Percentiles rank a stretch among this genome's conserved stretches.
These are phyloP conservation scores for Lunasporangiospora selenospora DNA, from an alignment of 192 early-diverging fungal genomes.

Conservation along the genomic window DNA sequence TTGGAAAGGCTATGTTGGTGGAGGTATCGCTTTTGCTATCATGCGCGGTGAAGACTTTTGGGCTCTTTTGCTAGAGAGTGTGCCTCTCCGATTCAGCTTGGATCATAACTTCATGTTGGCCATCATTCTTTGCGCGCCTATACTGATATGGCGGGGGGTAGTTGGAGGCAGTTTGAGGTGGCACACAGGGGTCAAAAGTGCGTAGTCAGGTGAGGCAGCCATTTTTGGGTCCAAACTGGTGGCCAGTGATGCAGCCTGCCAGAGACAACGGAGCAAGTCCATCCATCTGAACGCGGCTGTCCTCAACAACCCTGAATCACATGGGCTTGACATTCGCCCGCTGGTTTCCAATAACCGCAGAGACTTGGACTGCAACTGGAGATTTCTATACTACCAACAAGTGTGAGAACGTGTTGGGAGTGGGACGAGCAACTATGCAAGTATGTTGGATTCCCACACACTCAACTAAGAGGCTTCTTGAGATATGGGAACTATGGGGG, in stretches of 20 bases:
- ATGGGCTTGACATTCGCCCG: too few relatives aligned
- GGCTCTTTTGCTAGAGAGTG: background rate
- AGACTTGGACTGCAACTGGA: too few relatives aligned
- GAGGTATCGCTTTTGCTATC: background rate
- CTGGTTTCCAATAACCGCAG: too few relatives aligned
- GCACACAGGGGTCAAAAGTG: too few relatives aligned
- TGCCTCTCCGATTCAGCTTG: background rate
- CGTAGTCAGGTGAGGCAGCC: too few relatives aligned
- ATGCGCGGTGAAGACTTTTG: background rate
- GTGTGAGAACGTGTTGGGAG: slow-evolving; percentile 6
- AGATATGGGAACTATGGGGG: slow-evolving; percentile 4
- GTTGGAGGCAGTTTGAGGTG: background rate
- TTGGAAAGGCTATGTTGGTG: background rate
- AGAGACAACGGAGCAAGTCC: too few relatives aligned
- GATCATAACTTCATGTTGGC: background rate
- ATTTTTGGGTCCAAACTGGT: too few relatives aligned
- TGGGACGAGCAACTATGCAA: slow-evolving; percentile 4
- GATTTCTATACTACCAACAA: too few relatives aligned
- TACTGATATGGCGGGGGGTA: background rate
- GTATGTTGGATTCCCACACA: slow-evolving; percentile 8
- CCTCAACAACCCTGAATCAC: too few relatives aligned
- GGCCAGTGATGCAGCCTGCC: too few relatives aligned
- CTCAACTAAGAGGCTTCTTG: slow-evolving; percentile 4
- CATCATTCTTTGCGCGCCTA: background rate
- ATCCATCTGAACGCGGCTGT: too few relatives aligned